Conservation (phyloP, 176 grass and related monocot species). For the Sorghum bicolor region DNA sequence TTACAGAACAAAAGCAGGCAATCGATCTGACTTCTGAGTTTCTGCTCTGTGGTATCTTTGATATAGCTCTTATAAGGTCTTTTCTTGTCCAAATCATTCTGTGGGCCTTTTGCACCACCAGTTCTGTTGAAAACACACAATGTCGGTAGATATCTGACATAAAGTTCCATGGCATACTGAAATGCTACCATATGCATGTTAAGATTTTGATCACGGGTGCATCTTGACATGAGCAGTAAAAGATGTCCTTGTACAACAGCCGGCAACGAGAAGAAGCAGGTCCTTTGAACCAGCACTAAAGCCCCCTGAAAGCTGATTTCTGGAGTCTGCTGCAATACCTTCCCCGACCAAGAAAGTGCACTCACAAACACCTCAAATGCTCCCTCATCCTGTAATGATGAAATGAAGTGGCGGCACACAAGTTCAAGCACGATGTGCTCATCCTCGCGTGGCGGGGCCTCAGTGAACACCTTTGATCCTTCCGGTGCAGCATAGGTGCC, state of each 20-base stretch:
- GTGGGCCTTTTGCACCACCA: not conserved
- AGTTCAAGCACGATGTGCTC: slow-evolving; percentile 13
- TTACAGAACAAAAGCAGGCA: slow-evolving; percentile 40
- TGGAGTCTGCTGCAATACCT: not conserved
- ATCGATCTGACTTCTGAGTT: slow-evolving; percentile 27
- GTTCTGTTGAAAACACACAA: not conserved
- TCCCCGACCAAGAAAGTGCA: slow-evolving; percentile 25
- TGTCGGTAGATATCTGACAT: slow-evolving; percentile 25
- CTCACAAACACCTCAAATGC: slow-evolving; percentile 7
- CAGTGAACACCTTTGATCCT: not conserved
- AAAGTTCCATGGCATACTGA: slow-evolving; percentile 19
- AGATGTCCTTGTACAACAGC: slow-evolving; percentile 29
- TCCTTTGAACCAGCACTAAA: not conserved
- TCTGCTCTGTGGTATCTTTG: slow-evolving; percentile 15
- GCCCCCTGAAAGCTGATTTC: slow-evolving; percentile 27
- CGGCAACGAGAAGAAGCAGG: not conserved
- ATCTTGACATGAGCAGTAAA: slow-evolving; percentile 36
- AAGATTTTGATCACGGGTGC: not conserved
- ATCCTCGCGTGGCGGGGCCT: not conserved
- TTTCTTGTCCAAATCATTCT: not conserved
- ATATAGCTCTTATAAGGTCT: not conserved
- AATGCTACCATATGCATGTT: slow-evolving; percentile 9
- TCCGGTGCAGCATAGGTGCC: not conserved
- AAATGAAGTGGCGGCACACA: slow-evolving; percentile 34
- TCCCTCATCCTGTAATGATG: slow-evolving; percentile 14